Conservation (phyloP, 805 yeast species). For the Zygotorulaspora sp. region DNA sequence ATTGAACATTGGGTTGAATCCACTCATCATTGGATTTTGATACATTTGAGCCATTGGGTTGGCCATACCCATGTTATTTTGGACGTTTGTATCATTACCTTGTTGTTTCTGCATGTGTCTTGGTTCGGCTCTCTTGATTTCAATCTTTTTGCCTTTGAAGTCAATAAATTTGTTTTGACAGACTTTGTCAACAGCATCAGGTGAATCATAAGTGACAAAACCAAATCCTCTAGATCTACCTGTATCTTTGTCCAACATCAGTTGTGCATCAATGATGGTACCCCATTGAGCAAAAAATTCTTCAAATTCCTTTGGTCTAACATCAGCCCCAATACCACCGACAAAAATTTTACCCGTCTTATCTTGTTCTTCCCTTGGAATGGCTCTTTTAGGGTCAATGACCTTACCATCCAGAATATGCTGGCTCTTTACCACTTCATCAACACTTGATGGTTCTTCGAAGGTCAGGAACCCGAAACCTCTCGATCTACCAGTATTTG, state of each 20-base stretch:
- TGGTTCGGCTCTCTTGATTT: slow-evolving; percentile 80
- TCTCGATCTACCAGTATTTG: slow-evolving; percentile 78
- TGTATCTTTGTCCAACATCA: slow-evolving; percentile 95
- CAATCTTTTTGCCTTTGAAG: slow-evolving; percentile 82
- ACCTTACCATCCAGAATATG: slow-evolving; percentile 93
- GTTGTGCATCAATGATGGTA: slow-evolving; percentile 87
- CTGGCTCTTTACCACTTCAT: slow-evolving; percentile 76
- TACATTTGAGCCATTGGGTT: slow-evolving; percentile 30
- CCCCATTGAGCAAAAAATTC: slow-evolving; percentile 85
- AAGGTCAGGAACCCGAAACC: slow-evolving; percentile 95
- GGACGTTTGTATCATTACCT: slow-evolving; percentile 9
- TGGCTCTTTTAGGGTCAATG: slow-evolving; percentile 96
- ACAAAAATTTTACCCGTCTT: slow-evolving; percentile 95
- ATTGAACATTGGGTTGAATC: slow-evolving; percentile 34
- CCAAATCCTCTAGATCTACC: slow-evolving; percentile 98
- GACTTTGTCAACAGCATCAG: slow-evolving; percentile 88
- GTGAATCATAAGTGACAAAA: slow-evolving; percentile 90
- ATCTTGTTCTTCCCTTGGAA: slow-evolving; percentile 95
- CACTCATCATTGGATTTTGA: slow-evolving; percentile 36
- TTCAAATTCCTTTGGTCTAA: slow-evolving; percentile 84
- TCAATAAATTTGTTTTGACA: slow-evolving; percentile 75
- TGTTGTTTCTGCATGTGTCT: slow-evolving; percentile 58
- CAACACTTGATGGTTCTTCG: slow-evolving; percentile 74
- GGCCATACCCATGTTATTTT: slow-evolving; percentile 20
- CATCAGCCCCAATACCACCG: slow-evolving; percentile 94